Evolutionary conservation across 176 grass and related monocot genomes (phyloP), one percentile per base, ranked within the genome.

Genomic region (Avena eriantha): DNA sequence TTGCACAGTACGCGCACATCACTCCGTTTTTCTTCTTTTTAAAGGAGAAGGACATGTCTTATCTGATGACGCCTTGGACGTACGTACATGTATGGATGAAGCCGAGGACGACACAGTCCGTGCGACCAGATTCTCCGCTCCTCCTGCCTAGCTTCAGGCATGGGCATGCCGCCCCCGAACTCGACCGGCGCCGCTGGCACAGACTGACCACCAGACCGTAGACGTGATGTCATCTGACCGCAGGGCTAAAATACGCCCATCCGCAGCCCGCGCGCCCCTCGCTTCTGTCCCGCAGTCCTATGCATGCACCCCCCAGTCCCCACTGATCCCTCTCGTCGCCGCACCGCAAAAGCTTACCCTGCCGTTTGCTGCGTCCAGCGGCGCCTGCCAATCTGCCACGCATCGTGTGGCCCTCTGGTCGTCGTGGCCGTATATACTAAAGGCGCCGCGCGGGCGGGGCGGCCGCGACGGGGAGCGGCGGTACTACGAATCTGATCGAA

Each of bases 191-290:
- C 80, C 29, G 65, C 80, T 41, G 17, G 41, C 63, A 31, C 46
- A 67, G 26, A 67, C 61, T 79, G 14, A 48, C 39, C 33, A 1
- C 12, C 1, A 35, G 29, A 33, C 18, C 36, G n/a, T 80, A 80
- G 58, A 22, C n/a, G 10, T 82, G 88, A 90, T 51, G 50, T 86
- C 88, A 86, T 50, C 60, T 69, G 36, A 60, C 83, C 36, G 19
- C 69, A 31, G 7, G 56, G 8, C 71, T n/a, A n/a, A n/a, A n/a
- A n/a, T 43, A 43, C 33, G 5, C 11, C 58, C n/a, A n/a, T n/a
- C n/a, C n/a, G n/a, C n/a, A n/a, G 16, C 8, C 39, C 24, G 54
- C 14, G 17, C 41, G 18, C 13, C 45, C 1, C 22, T 10, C 13
- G 12, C 22, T 26, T 63, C n/a, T 63, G 59, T 61, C 11, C 31